Base-by-base conservation (phyloP, 225 moss, liverwort and hornwort genomes). In the Pseudisothecium myosuroides region DNA sequence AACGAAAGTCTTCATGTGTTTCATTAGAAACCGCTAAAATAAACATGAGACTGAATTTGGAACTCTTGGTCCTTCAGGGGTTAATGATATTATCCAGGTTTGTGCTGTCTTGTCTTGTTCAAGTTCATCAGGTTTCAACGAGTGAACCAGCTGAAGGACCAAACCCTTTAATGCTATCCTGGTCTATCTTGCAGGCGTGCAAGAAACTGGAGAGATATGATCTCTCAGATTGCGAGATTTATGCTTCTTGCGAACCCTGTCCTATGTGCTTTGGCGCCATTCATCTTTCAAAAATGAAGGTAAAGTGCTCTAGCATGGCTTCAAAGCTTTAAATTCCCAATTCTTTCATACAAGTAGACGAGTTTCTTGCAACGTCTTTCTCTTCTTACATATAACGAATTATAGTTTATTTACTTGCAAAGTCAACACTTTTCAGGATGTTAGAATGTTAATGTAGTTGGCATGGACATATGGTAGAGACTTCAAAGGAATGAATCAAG, bases 191-290 rank as follows among this genome's bases (percentile, higher is more conserved):
- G 92, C 95, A 98, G 97, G 98, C 96, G 36, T 97, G 97, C 94
- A 96, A 96, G 96, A 96, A 97, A 83, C 91, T 99, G 84, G 96
- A 95, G 86, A 94, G 97, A 86, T 95, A 90, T 85, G 96, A 99
- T 86, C 96, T 99, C 76, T 96, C 97, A 32, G 98, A 96, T 85
- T 99, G 98, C 80, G 97, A 97, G 86, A 99, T 99, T 55, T 97
- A 95, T 86, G 98, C 98, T 37, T 99, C 98, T 90, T 99, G 98
- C 86, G 97, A 99, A 87, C 98, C 98, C 72, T 99, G 97, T 77
- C 98, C 98, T 32, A 99, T 99, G 98, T 97, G 98, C 89, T 99
- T 99, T 85, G 98, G 98, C 52, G 97, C 98, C 29, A 99, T 99
- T 90, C 98, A 97, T 89, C 93, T 99, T 56, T 99, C 98, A 61